These are phyloP conservation scores for Crucihimalaya himalaica DNA, from an alignment of 345 rosid genomes.

Conservation along the genomic window DNA sequence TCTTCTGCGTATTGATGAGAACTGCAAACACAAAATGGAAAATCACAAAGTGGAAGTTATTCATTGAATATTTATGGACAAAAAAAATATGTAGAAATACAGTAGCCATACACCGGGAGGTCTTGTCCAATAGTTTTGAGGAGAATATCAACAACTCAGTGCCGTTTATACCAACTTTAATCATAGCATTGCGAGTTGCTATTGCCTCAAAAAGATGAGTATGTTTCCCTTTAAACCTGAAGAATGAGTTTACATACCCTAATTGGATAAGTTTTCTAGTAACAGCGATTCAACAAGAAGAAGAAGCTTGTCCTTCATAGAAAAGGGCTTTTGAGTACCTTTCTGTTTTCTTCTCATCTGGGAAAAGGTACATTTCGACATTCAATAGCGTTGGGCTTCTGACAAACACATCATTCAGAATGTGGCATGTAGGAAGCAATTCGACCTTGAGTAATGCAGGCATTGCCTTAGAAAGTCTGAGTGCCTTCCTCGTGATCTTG, in stretches of 20 bases:
- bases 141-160: conserved; percentile 63
- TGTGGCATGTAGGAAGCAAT: conserved; percentile 44
- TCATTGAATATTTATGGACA: not conserved
- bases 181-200: conserved; percentile 41
- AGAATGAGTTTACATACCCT: conserved; percentile 5
- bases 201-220: conserved; percentile 43
- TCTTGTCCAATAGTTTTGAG: conserved; percentile 52
- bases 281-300: conserved; percentile 8
- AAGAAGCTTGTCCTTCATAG: conserved; percentile 11
- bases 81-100: not conserved
- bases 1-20: conserved; percentile 16
- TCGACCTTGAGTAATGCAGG: conserved; percentile 51
- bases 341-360: conserved; percentile 42
- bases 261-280: not conserved
- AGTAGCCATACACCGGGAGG: conserved; percentile 50
- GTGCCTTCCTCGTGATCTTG: conserved; percentile 47
- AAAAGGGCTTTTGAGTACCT: conserved; percentile 47
- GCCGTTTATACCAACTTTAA: conserved; percentile 51
- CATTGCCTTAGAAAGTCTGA: conserved; percentile 45
- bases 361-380: conserved; percentile 57
- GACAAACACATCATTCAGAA: conserved; percentile 38
- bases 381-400: conserved; percentile 47
- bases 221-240: conserved; percentile 38
- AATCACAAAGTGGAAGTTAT: not conserved
- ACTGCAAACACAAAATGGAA: conserved; percentile 23